Conservation (phyloP, 2,329 filamentous ascomycete species). For the Colletotrichum spaethianum region DNA sequence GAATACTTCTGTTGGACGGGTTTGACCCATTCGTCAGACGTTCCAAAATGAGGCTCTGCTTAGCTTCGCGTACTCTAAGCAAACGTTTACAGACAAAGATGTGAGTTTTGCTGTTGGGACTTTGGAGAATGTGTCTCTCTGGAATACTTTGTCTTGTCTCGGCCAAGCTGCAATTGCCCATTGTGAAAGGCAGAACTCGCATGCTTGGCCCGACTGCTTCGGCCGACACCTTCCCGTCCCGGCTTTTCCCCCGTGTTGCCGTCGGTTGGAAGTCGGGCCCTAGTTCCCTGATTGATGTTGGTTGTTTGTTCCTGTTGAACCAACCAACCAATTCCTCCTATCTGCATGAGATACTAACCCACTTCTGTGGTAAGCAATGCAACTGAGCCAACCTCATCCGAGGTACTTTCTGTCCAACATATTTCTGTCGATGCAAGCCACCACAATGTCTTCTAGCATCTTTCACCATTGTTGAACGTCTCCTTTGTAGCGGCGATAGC, state of each 20-base stretch:
- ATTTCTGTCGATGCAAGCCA: constrained; percentile 4
- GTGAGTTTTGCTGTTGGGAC: neutral
- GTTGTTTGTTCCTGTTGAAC: constrained; percentile 5
- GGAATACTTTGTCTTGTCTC: neutral
- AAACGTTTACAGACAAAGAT: neutral
- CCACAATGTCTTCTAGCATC: neutral
- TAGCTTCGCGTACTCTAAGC: neutral
- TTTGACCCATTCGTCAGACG: neutral
- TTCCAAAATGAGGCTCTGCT: constrained; percentile 2
- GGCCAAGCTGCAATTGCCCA: constrained; percentile 4
- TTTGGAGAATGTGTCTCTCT: neutral
- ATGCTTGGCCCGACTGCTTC: constrained; percentile 3
- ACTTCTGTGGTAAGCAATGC: constrained; percentile 15
- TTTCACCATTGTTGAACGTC: neutral
- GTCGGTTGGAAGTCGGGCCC: constrained; percentile 10
- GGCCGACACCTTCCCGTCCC: constrained; percentile 14
- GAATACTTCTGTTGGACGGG: neutral
- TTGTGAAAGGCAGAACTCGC: neutral
- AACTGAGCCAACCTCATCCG: constrained; percentile 8
- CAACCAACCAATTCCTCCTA: constrained; percentile 8
- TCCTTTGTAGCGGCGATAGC: neutral
- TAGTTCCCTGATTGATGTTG: constrained; percentile 1
- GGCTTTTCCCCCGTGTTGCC: constrained; percentile 10
- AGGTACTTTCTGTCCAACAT: constrained; percentile 1
- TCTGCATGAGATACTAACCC: constrained; percentile 5